A percentile compares a stretch with the other conserved stretches of the same genome.
Evolutionary conservation across 23 red algal species (phyloP).

Genomic region (Agarophyton chilense): DNA sequence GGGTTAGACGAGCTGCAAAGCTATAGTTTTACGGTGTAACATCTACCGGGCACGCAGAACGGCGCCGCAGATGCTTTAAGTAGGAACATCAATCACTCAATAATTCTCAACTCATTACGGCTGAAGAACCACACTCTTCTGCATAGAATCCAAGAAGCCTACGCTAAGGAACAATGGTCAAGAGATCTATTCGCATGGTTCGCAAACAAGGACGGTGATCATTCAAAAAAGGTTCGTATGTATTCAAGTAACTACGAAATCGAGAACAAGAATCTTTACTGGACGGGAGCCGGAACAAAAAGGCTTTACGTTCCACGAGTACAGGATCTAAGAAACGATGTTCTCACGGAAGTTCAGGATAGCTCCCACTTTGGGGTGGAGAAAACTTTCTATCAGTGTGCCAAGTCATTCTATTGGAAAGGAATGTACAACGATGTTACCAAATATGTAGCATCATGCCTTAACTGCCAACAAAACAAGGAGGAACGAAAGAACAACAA

Average conservation of each 20-base stretch:
- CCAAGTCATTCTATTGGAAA: background rate
- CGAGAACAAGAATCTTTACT: no score
- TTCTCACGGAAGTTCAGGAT: background rate
- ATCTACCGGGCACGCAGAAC: background rate
- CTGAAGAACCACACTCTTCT: background rate
- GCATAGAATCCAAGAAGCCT: background rate
- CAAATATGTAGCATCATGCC: background rate
- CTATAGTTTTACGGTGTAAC: background rate
- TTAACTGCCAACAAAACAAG: slow-evolving; percentile 30
- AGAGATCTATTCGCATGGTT: background rate
- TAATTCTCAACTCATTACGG: background rate
- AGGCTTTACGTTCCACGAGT: slow-evolving; percentile 6
- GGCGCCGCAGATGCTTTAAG: background rate
- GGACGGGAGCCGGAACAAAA: background rate
- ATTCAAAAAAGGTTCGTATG: background rate
- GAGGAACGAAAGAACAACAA: background rate
- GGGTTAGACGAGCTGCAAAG: slow-evolving; percentile 13
- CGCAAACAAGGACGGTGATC: background rate
- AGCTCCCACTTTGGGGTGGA: background rate
- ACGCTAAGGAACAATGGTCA: background rate
- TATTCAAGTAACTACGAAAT: background rate
- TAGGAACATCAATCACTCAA: background rate
- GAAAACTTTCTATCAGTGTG: background rate
- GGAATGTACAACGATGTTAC: slow-evolving; percentile 29
- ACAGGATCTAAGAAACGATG: background rate